These are phyloP conservation scores for Colletotrichum sp. DNA, from an alignment of 2,329 filamentous ascomycete species.

Conservation along the genomic window DNA sequence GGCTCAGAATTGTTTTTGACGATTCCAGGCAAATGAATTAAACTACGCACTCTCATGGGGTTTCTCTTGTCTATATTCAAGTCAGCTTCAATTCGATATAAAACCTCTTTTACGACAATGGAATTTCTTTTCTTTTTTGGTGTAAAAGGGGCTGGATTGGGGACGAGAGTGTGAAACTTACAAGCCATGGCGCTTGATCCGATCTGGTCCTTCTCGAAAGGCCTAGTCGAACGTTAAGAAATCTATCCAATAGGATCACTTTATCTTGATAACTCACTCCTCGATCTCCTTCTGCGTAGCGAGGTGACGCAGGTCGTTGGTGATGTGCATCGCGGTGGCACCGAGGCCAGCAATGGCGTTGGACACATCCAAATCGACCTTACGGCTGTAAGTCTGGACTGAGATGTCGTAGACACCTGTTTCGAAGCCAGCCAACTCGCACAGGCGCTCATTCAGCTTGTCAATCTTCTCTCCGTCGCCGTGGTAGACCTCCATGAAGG, in stretches of 20 bases:
- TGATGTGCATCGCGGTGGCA: constrained; percentile 74
- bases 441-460: constrained; percentile 59
- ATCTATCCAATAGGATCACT: background rate
- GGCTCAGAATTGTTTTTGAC: background rate
- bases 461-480: constrained; percentile 56
- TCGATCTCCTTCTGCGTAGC: constrained; percentile 83
- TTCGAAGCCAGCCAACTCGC: constrained; percentile 67
- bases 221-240: constrained; percentile 33
- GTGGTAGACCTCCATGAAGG: constrained; percentile 67
- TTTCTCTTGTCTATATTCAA: constrained; percentile 42
- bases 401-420: constrained; percentile 63
- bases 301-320: constrained; percentile 75
- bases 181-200: constrained; percentile 38
- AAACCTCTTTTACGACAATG: background rate
- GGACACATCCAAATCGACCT: constrained; percentile 81
- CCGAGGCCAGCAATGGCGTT: constrained; percentile 83
- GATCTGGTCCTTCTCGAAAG: constrained; percentile 79
- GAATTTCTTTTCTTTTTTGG: background rate
- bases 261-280: constrained; percentile 45
- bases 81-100: background rate
- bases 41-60: constrained; percentile 41
- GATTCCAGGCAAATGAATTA: background rate
- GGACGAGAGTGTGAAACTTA: background rate
- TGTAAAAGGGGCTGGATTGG: background rate
- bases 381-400: constrained; percentile 66